Evolutionary conservation across 495 filamentous ascomycete genomes (phyloP), one percentile per base, ranked within the genome.

Genomic region (Penicillium herquei): DNA sequence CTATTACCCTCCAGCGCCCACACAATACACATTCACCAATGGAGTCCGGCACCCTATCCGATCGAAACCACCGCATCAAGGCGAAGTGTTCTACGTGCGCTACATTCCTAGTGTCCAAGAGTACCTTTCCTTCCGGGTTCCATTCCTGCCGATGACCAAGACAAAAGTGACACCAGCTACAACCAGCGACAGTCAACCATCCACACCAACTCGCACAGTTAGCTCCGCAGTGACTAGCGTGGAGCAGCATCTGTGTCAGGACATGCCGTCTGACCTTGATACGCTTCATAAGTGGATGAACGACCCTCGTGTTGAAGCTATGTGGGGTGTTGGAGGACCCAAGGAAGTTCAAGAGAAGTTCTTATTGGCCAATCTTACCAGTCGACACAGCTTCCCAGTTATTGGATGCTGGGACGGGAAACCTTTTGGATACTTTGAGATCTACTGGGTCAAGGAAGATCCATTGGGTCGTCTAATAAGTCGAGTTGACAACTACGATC

Each of bases 401-500:
- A 93, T 98, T 59, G 94, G 90, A 32, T 85, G 88, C 74, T 98
- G 92, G 92, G 90, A 96, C 58, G 92, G 90, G 3, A 88, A 92
- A 54, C 94, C 94, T 0, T 98, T 98, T 71, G 94, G 94, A 0
- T 98, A 95, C 62, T 96, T 98, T 65, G 95, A 98, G 75, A 82
- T 98, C 39, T 98, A 98, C 74, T 98, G 95, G 95, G 92, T 94
- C 2, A 96, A 96, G 61, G 94, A 98, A 67, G 95, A 98, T 65
- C 71, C 72, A 2, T 66, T 98, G 18, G 91, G 89, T 0, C 78
- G 78, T 30, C 72, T 87, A 47, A 66, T 93, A 32, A 81, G 83
- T 1, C 80, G 75, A 0, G 83, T 85, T 1, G 82, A 82, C 21
- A 86, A 95, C 62, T 97, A 89, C 68, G 95, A 97, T 65, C 79